Conservation (phyloP, 2,329 filamentous ascomycete genomes). For the Celoporthe dispersa region DNA sequence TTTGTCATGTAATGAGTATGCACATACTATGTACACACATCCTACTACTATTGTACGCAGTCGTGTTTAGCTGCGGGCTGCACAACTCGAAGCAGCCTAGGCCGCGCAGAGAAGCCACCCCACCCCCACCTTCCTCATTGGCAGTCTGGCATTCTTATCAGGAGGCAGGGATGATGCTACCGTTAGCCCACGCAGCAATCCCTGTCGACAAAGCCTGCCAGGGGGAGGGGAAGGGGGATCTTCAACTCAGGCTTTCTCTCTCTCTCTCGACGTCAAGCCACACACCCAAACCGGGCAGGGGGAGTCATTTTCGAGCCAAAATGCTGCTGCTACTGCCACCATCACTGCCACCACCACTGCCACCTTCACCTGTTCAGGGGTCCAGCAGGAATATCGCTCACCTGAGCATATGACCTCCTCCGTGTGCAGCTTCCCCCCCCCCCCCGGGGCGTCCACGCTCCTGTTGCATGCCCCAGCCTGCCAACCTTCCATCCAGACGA, state of each 20-base stretch:
- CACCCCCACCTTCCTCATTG: conserved; percentile 5
- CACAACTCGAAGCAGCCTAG: background rate
- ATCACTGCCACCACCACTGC: no score
- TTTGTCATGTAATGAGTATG: no score
- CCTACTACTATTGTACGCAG: background rate
- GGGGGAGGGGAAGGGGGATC: background rate
- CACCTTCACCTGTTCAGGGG: background rate
- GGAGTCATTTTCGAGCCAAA: background rate
- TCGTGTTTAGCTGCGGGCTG: background rate
- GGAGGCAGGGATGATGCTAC: background rate
- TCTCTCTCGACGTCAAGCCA: background rate
- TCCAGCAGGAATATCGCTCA: background rate
- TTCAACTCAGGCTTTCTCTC: background rate
- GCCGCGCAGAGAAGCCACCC: background rate
- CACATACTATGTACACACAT: background rate
- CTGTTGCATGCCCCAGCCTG: background rate
- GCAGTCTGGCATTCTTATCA: background rate
- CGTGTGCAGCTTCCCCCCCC: no score
- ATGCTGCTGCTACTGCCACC: no score
- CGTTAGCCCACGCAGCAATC: background rate
- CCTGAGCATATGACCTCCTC: background rate
- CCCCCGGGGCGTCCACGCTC: no score
- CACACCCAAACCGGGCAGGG: background rate
- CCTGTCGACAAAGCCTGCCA: background rate
- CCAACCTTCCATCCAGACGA: background rate